Evolutionary conservation across 768 basidiomycete species (phyloP).

Genomic region (Fomitopsis serialis): DNA sequence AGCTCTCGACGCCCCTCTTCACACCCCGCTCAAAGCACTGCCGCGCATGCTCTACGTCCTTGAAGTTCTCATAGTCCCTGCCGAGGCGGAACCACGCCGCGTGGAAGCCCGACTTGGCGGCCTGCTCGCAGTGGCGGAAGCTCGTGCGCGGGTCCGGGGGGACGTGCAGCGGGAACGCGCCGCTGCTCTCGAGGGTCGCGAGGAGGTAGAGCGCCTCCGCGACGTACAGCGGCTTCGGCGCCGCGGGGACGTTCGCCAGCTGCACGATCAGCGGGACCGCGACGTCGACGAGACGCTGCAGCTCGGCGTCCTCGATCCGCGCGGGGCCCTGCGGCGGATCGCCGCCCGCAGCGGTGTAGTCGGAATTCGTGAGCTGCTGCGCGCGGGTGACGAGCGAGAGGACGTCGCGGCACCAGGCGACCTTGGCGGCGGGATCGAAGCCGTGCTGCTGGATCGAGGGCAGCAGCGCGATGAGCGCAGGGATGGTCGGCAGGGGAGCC

Average conservation of each 20-base stretch:
- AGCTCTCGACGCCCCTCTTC: slow-evolving; percentile 69
- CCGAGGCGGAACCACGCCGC: slow-evolving; percentile 92
- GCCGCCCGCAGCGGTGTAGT: slow-evolving; percentile 61
- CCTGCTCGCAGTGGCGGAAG: slow-evolving; percentile 85
- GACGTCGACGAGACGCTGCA: slow-evolving; percentile 55
- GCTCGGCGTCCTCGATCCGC: slow-evolving; percentile 53
- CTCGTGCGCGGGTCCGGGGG: slow-evolving; percentile 69
- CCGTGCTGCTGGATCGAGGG: slow-evolving; percentile 46
- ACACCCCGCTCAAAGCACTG: slow-evolving; percentile 88
- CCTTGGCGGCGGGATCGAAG: slow-evolving; percentile 53
- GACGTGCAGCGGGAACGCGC: slow-evolving; percentile 61
- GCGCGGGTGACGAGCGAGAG: slow-evolving; percentile 63
- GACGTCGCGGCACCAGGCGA: slow-evolving; percentile 83
- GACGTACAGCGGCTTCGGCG: slow-evolving; percentile 34
- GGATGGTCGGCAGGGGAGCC: slow-evolving; percentile 59
- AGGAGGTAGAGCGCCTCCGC: slow-evolving; percentile 76
- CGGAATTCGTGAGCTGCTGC: slow-evolving; percentile 41
- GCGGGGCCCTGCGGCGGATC: slow-evolving; percentile 39
- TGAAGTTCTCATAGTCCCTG: slow-evolving; percentile 86
- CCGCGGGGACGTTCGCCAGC: slow-evolving; percentile 40
- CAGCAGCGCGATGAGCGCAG: slow-evolving; percentile 50
- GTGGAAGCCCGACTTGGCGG: slow-evolving; percentile 71
- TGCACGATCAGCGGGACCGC: slow-evolving; percentile 65
- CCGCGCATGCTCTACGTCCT: slow-evolving; percentile 64
- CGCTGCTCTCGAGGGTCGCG: slow-evolving; percentile 66